phyloP scores from a whole-genome alignment of 148 eudicot species.

The Beta vulgaris region DNA sequence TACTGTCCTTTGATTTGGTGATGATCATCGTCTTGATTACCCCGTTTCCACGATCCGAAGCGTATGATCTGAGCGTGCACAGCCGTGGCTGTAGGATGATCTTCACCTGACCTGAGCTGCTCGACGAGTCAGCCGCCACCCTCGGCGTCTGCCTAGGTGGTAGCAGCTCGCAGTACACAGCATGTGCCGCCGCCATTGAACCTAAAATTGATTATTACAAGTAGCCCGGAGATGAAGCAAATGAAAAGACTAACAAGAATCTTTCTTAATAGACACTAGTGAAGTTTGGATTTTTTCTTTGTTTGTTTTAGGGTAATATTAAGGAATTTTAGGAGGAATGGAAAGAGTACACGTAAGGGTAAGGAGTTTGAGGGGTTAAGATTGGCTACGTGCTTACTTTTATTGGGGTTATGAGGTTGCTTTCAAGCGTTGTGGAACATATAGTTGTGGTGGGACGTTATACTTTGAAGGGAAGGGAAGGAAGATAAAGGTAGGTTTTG shows the following conservation, averaged over 20 bases:
- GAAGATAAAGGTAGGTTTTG: not conserved
- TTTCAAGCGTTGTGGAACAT: slow-evolving; percentile 16
- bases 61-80: slow-evolving; percentile 74
- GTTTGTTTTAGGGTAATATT: not conserved
- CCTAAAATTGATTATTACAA: too few species aligned
- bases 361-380: slow-evolving; percentile 24
- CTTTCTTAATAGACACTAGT: not conserved
- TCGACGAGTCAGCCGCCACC: slow-evolving; percentile 16
- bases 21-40: slow-evolving; percentile 37
- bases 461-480: slow-evolving; percentile 7
- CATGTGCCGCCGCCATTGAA: slow-evolving; percentile 29
- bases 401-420: slow-evolving; percentile 11
- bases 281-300: not conserved
- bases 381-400: slow-evolving; percentile 26
- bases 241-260: not conserved
- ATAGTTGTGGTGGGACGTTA: slow-evolving; percentile 4
- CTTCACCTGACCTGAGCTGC: slow-evolving; percentile 43
- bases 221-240: too few species aligned
- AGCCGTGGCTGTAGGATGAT: slow-evolving; percentile 66
- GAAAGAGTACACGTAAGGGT: slow-evolving; percentile 28
- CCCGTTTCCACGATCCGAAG: slow-evolving; percentile 44
- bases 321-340: slow-evolving; percentile 13
- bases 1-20: slow-evolving; percentile 10
- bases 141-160: slow-evolving; percentile 35
- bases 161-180: slow-evolving; percentile 44